Evolutionary conservation across 352 stramenopile species (phyloP).

Genomic region (Ophiocytium majus): DNA sequence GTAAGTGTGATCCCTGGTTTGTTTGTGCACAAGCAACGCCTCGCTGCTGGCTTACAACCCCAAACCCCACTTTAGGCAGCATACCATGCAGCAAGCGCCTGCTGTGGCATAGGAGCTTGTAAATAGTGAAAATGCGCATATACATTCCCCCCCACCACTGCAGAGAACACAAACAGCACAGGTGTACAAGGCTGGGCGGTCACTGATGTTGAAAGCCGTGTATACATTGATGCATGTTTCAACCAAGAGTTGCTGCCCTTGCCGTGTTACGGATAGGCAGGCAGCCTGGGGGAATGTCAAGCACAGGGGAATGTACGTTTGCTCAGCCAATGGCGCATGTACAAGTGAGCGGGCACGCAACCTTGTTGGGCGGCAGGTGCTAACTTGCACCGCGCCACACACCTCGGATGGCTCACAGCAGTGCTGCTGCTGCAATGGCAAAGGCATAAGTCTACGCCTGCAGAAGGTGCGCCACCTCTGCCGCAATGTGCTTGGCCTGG

Average conservation of each 20-base stretch:
- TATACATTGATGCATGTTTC: too few relatives aligned
- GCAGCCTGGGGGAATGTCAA: not conserved
- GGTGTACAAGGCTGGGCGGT: too few relatives aligned
- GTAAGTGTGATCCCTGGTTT: not conserved
- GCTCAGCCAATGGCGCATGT: not conserved
- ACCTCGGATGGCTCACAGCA: too few relatives aligned
- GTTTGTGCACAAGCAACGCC: not conserved
- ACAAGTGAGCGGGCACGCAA: not conserved
- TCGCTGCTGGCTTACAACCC: not conserved
- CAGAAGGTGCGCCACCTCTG: not conserved
- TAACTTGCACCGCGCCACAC: not conserved
- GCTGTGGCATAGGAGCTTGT: not conserved
- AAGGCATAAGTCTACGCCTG: not conserved
- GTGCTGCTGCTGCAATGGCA: not conserved
- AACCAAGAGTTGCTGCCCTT: too few relatives aligned
- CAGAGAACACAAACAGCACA: too few relatives aligned
- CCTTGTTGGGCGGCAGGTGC: not conserved
- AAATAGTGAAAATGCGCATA: not conserved
- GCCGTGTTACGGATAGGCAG: too few relatives aligned
- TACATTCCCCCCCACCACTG: too few relatives aligned
- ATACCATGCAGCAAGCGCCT: not conserved
- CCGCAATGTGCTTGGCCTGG: slow-evolving; percentile 13
- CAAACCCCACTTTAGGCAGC: not conserved
- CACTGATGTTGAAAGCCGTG: too few relatives aligned
- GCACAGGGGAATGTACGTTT: not conserved